phyloP scores from a whole-genome alignment of 352 stramenopile genomes.

The Globisporangium polare region DNA sequence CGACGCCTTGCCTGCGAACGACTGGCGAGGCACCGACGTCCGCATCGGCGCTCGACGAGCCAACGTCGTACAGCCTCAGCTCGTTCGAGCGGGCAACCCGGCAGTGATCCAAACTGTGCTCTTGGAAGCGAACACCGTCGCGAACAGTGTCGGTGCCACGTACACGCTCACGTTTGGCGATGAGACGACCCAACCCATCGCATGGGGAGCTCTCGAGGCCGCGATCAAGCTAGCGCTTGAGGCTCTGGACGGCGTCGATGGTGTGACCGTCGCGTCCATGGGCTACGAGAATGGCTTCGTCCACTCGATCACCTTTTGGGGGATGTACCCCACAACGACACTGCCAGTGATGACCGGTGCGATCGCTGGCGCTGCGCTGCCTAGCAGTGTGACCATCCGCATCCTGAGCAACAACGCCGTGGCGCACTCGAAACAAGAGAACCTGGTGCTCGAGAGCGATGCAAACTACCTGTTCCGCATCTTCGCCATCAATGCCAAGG shows the following conservation, averaged over 20 bases:
- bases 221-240: conserved; percentile 43
- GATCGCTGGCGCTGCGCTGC: conserved; percentile 16
- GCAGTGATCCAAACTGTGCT: conserved; percentile 48
- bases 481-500: conserved; percentile 56
- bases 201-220: conserved; percentile 26
- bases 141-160: conserved; percentile 26
- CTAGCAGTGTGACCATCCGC: conserved; percentile 33
- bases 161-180: conserved; percentile 54
- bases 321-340: conserved; percentile 53
- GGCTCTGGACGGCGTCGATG: conserved; percentile 42
- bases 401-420: conserved; percentile 51
- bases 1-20: conserved; percentile 49
- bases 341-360: conserved; percentile 37
- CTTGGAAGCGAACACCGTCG: conserved; percentile 30
- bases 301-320: conserved; percentile 87
- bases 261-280: conserved; percentile 43
- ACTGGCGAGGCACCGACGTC: conserved; percentile 53
- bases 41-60: conserved; percentile 44
- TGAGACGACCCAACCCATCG: conserved; percentile 36
- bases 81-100: conserved; percentile 51
- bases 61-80: conserved; percentile 30
- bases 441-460: conserved; percentile 50
- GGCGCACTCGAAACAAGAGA: conserved; percentile 44
- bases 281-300: conserved; percentile 52
- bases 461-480: conserved; percentile 53